These are phyloP conservation scores for Cutaneotrichosporon arboriforme DNA, from an alignment of 1,284 basidiomycete species.

Conservation along the genomic window DNA sequence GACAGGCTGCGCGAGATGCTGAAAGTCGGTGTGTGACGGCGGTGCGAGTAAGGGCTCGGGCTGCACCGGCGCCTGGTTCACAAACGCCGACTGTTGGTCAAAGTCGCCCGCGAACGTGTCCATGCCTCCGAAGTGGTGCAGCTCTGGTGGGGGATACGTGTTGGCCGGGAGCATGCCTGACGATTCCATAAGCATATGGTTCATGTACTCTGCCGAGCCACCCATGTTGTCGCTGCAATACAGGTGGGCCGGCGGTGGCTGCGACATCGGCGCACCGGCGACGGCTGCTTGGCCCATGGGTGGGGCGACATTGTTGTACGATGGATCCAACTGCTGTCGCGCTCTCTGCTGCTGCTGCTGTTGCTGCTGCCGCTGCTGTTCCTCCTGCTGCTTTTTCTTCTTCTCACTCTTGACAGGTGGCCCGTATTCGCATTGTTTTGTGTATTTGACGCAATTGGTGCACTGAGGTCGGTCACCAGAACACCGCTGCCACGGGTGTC, in stretches of 20 bases:
- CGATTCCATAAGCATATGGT: background rate
- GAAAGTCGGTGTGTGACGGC: background rate
- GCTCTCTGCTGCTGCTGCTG: background rate
- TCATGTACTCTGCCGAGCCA: background rate
- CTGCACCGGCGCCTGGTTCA: background rate
- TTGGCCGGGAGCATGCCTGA: background rate
- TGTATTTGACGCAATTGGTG: constrained; percentile 37
- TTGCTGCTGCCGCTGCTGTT: background rate
- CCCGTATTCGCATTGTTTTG: constrained; percentile 36
- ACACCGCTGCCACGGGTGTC: constrained; percentile 27
- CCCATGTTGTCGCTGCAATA: no score
- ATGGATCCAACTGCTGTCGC: background rate
- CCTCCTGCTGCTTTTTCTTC: constrained; percentile 1
- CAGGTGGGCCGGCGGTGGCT: no score
- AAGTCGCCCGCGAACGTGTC: constrained; percentile 2
- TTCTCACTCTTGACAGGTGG: constrained; percentile 14
- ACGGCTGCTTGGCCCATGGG: background rate
- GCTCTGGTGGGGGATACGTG: no score
- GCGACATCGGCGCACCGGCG: no score
- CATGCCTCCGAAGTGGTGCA: background rate
- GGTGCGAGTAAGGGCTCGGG: background rate
- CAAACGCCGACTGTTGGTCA: constrained; percentile 8
- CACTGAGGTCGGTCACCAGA: constrained; percentile 35
- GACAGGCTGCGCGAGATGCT: constrained; percentile 8
- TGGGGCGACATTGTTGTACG: background rate